phyloP scores from a whole-genome alignment of 2,329 filamentous ascomycete genomes.

The Alternaria brassicae region DNA sequence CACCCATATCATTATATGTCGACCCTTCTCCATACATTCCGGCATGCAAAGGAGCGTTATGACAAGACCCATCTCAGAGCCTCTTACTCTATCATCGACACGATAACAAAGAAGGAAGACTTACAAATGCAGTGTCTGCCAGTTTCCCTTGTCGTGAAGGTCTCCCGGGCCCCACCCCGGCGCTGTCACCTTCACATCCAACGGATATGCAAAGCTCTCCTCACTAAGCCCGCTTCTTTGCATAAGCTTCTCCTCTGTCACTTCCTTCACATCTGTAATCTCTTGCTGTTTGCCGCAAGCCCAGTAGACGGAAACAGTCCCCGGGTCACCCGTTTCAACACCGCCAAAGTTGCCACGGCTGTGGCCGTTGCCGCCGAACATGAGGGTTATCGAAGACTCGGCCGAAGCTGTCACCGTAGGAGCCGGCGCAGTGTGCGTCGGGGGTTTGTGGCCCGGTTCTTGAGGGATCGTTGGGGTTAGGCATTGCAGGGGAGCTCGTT shows the following conservation, averaged over 20 bases:
- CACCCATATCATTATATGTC: conserved; percentile 42
- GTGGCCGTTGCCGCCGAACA: conserved; percentile 40
- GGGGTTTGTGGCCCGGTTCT: not conserved
- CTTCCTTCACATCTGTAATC: conserved; percentile 30
- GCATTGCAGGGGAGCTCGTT: conserved; percentile 22
- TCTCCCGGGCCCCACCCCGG: conserved; percentile 27
- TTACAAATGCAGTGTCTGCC: conserved; percentile 31
- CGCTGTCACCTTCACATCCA: conserved; percentile 20
- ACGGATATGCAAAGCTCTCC: conserved; percentile 31
- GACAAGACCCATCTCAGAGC: not conserved
- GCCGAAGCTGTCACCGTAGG: conserved; percentile 27
- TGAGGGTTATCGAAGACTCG: conserved; percentile 27
- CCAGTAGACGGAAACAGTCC: conserved; percentile 25
- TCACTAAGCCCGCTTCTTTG: conserved; percentile 32
- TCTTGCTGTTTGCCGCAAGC: conserved; percentile 27
- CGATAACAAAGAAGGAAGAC: not conserved
- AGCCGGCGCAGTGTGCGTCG: conserved; percentile 15
- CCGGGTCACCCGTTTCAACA: conserved; percentile 30
- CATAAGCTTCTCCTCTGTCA: conserved; percentile 25
- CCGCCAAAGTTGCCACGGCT: conserved; percentile 35
- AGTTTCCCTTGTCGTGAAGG: conserved; percentile 38
- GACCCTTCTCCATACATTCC: conserved; percentile 30
- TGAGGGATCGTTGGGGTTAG: not conserved
- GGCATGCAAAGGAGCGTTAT: conserved; percentile 20
- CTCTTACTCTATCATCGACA: not conserved